These are phyloP conservation scores for Coniosporium uncinatum DNA, from an alignment of 2,329 filamentous ascomycete genomes.

Conservation along the genomic window DNA sequence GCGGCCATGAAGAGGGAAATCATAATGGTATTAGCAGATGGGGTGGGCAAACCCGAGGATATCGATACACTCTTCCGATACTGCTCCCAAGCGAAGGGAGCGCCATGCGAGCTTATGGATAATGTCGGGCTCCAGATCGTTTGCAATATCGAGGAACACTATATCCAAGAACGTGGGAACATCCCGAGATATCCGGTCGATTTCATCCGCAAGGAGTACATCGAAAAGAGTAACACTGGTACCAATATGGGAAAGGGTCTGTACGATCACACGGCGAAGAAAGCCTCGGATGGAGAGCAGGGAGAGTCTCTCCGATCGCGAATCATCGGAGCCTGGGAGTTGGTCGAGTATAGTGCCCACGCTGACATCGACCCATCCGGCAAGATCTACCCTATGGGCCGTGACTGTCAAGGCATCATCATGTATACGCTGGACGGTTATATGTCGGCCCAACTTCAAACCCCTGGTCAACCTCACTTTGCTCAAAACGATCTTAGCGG, in stretches of 20 bases:
- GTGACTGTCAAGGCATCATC: constrained; percentile 26
- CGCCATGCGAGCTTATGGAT: constrained; percentile 40
- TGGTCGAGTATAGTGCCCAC: constrained; percentile 7
- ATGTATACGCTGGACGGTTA: constrained; percentile 30
- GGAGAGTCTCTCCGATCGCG: not conserved
- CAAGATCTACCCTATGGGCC: constrained; percentile 24
- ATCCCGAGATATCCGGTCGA: constrained; percentile 36
- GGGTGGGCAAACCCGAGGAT: constrained; percentile 40
- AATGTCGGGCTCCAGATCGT: constrained; percentile 47
- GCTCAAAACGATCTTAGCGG: constrained; percentile 1
- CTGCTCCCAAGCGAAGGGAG: constrained; percentile 8
- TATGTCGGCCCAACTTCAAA: constrained; percentile 28
- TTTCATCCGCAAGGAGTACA: constrained; percentile 37
- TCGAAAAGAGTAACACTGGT: constrained; percentile 41
- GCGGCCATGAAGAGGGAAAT: constrained; percentile 49
- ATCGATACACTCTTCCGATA: constrained; percentile 41
- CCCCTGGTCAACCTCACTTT: constrained; percentile 20
- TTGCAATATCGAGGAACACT: constrained; percentile 46
- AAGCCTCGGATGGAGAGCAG: no score
- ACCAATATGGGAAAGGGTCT: constrained; percentile 27
- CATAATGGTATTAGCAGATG: constrained; percentile 43
- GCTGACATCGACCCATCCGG: constrained; percentile 1
- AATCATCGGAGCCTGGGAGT: constrained; percentile 8
- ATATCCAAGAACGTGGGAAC: constrained; percentile 44
- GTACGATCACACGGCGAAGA: no score